These are phyloP conservation scores for Acmispon strigosus DNA, from an alignment of 306 rosid species.

Conservation along the genomic window DNA sequence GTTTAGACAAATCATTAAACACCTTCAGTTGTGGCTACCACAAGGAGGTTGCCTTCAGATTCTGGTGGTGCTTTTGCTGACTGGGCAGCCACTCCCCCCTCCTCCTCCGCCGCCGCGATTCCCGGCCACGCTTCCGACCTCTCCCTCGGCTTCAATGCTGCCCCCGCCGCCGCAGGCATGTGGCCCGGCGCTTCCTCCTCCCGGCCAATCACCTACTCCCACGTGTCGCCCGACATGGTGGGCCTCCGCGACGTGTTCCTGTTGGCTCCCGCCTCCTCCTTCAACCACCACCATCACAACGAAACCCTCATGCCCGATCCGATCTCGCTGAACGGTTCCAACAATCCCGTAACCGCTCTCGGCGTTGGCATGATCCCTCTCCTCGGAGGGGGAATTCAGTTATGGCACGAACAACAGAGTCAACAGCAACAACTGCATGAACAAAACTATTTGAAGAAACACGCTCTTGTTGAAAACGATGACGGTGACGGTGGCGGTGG, in stretches of 20 bases:
- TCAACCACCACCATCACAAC: slow-evolving; percentile 28
- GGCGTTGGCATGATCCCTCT: slow-evolving; percentile 76
- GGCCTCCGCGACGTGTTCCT: slow-evolving; percentile 26
- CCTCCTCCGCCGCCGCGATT: slow-evolving; percentile 23
- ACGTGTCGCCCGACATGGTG: slow-evolving; percentile 44
- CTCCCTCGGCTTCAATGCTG: slow-evolving; percentile 82
- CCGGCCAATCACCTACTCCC: slow-evolving; percentile 43
- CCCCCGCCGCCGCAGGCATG: slow-evolving; percentile 42
- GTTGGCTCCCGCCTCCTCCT: slow-evolving; percentile 53
- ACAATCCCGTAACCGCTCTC: slow-evolving; percentile 63
- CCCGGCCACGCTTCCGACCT: slow-evolving; percentile 26
- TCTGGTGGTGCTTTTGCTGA: slow-evolving; percentile 88
- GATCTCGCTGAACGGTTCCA: slow-evolving; percentile 18
- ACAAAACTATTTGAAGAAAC: slow-evolving; percentile 39
- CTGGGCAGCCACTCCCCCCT: slow-evolving; percentile 58
- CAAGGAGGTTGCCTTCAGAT: slow-evolving; percentile 82
- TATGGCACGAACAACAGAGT: slow-evolving; percentile 55
- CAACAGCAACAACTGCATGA: too few relatives aligned
- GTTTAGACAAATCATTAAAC: neutral
- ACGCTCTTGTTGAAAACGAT: slow-evolving; percentile 19
- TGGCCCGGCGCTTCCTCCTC: slow-evolving; percentile 24
- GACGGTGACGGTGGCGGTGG: neutral
- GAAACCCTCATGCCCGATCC: slow-evolving; percentile 22
- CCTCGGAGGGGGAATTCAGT: slow-evolving; percentile 51
- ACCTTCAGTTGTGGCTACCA: slow-evolving; percentile 86